Evolutionary conservation across 2,329 filamentous ascomycete species (phyloP), one percentile per base, ranked within the genome.

Genomic region (Aspergillus unguis): DNA sequence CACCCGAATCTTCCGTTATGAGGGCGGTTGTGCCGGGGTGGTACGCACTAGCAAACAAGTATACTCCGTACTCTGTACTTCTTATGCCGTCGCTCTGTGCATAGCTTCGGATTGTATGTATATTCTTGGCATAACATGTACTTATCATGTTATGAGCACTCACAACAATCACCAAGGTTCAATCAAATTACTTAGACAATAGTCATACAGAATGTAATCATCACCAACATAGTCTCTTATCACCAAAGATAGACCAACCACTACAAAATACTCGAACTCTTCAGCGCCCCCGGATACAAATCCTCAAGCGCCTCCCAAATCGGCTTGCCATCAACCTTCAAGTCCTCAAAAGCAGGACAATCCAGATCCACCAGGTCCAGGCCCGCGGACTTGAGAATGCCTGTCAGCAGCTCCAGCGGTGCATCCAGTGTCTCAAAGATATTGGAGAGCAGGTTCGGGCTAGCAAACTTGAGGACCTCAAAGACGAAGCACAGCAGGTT

Each of bases 401-500:
- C 61, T 2, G 61, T 65, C 17, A 71, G 44, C 6, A 67, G 56
- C 27, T 64, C 59, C 47, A 70, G 35, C 2, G 67, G 65, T 6
- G 52, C 57, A 2, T 66, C 61, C 11, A 70, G 43, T 0, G 67
- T 66, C 44, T 58, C 52, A 46, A 65, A 69, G 7, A 72, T 23
- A 2, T 60, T 61, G 9, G 61, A 55, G 23, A 73, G 56, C 1
- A 65, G 57, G 48, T 69, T 64, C 6, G 70, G 71, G 28, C 66
- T 65, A 28, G 64, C 60, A 5, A 63, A 61, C 44, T 71, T 67
- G 33, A 71, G 50, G 7, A 69, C 57, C 50, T 73, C 65, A 26
- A 69, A 65, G 4, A 67, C 62, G 36, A 75, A 72, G 56, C 74
- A 76, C 7, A 70, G 50, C 2, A 74, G 61, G 41, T 74, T 75